phyloP scores from a whole-genome alignment of 139 green algal genomes.

The Spirogloea muscicola region DNA sequence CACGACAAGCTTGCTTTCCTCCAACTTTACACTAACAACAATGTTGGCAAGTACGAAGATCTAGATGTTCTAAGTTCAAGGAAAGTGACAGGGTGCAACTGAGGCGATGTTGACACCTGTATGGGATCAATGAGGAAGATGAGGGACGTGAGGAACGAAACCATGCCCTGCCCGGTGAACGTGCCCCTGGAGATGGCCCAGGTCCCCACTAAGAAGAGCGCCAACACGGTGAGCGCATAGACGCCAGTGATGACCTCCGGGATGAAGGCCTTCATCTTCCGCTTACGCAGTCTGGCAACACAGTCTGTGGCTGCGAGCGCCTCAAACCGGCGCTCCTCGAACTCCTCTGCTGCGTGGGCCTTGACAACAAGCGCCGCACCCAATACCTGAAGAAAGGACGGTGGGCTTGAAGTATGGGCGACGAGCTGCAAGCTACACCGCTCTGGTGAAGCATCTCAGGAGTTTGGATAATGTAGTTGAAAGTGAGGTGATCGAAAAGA shows the following conservation, averaged over 20 bases:
- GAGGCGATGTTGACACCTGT: no score
- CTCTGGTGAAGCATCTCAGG: no score
- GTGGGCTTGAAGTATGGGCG: background rate
- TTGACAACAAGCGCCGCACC: conserved; percentile 52
- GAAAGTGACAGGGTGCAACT: no score
- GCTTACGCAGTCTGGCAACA: conserved; percentile 15
- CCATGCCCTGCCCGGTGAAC: conserved; percentile 38
- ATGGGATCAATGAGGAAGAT: conserved; percentile 53
- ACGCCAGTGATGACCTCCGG: conserved; percentile 45
- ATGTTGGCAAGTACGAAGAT: no score
- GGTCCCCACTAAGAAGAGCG: conserved; percentile 38
- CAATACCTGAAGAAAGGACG: conserved; percentile 15
- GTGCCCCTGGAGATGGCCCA: conserved; percentile 39
- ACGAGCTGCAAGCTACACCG: no score
- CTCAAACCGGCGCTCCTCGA: conserved; percentile 38
- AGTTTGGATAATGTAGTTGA: no score
- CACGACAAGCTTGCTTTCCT: no score
- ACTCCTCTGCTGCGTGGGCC: conserved; percentile 41
- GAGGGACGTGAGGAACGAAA: conserved; percentile 45
- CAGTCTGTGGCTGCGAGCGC: conserved; percentile 11
- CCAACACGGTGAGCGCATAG: conserved; percentile 39
- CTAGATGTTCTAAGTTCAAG: no score
- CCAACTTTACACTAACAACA: no score
- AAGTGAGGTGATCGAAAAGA: no score
- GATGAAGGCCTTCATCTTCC: conserved; percentile 39